These are phyloP conservation scores for Fusarium sp. DNA, from an alignment of 2,329 filamentous ascomycete species.

Conservation along the genomic window DNA sequence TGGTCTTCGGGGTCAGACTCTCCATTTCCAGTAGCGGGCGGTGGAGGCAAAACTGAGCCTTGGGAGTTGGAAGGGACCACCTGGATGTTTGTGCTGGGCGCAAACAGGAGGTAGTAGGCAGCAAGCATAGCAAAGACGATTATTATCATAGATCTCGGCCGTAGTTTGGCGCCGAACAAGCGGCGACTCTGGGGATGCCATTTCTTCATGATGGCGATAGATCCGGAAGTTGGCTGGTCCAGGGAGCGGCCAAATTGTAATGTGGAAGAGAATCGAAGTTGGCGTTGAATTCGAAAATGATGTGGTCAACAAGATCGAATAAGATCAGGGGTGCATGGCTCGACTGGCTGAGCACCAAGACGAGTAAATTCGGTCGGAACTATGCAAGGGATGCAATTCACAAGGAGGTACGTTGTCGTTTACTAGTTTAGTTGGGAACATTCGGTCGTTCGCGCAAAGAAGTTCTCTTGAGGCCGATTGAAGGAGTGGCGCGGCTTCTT, in stretches of 20 bases:
- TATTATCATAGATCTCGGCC: conserved; percentile 58
- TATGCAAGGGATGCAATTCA: conserved; percentile 26
- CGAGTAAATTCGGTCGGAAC: conserved; percentile 8
- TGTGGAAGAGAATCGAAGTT: background rate
- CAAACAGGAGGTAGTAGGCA: conserved; percentile 60
- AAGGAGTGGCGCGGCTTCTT: conserved; percentile 53
- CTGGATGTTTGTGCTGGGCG: conserved; percentile 50
- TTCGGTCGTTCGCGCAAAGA: conserved; percentile 21
- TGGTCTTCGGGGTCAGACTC: conserved; percentile 23
- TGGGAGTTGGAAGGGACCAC: conserved; percentile 49
- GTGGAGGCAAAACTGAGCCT: conserved; percentile 3
- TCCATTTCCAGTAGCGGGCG: conserved; percentile 2
- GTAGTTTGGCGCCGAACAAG: conserved; percentile 51
- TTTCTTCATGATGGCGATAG: conserved; percentile 49
- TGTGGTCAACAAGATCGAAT: conserved; percentile 7
- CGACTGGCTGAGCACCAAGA: conserved; percentile 1
- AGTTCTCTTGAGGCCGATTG: conserved; percentile 17
- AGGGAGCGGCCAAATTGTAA: conserved; percentile 16
- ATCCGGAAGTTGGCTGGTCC: conserved; percentile 1
- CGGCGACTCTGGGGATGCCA: conserved; percentile 49
- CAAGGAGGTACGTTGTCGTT: conserved; percentile 20
- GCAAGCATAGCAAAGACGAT: conserved; percentile 55
- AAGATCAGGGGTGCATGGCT: conserved; percentile 42
- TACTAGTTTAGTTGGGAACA: background rate
- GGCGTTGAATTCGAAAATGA: conserved; percentile 17